Percentiles rank a stretch among this genome's conserved stretches.
Conservation (phyloP, 805 yeast genomes). For the Scheffersomyces coipomensis region DNA sequence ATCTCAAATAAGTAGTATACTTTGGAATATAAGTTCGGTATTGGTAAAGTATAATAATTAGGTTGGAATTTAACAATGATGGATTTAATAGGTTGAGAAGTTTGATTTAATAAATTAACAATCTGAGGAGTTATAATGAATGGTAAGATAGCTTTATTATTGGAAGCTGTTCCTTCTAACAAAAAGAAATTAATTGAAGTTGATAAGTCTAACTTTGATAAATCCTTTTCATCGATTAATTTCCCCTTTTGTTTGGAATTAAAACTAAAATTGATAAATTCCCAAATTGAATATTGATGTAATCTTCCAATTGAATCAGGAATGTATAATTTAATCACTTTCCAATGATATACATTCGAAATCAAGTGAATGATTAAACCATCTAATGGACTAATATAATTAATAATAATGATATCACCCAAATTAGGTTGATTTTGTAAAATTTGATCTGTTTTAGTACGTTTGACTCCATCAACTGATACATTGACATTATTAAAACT, state of each 20-base stretch:
- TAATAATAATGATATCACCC: slow-evolving; percentile 54
- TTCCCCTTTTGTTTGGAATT: slow-evolving; percentile 7
- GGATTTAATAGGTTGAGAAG: slow-evolving; percentile 21
- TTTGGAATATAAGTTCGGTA: slow-evolving; percentile 22
- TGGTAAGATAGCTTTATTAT: slow-evolving; percentile 73
- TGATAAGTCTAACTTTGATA: slow-evolving; percentile 17
- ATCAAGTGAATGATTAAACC: slow-evolving; percentile 34
- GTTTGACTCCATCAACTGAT: slow-evolving; percentile 50
- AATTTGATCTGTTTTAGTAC: slow-evolving; percentile 34
- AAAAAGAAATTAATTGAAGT: slow-evolving; percentile 54
- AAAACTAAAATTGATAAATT: slow-evolving; percentile 25
- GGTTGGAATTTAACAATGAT: slow-evolving; percentile 41
- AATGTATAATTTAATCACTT: slow-evolving; percentile 25
- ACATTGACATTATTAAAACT: slow-evolving; percentile 38
- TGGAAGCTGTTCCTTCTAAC: slow-evolving; percentile 83
- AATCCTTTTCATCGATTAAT: slow-evolving; percentile 12
- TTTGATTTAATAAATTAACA: slow-evolving; percentile 2
- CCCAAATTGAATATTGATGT: slow-evolving; percentile 21
- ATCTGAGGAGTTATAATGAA: slow-evolving; percentile 27
- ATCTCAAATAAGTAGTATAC: slow-evolving; percentile 20
- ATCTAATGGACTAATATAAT: slow-evolving; percentile 61
- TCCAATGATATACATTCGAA: slow-evolving; percentile 15
- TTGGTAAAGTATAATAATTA: slow-evolving; percentile 30
- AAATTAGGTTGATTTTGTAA: slow-evolving; percentile 30
- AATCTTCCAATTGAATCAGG: slow-evolving; percentile 38